Conservation (phyloP, 495 filamentous ascomycete species). For the Tuber calosporum region DNA sequence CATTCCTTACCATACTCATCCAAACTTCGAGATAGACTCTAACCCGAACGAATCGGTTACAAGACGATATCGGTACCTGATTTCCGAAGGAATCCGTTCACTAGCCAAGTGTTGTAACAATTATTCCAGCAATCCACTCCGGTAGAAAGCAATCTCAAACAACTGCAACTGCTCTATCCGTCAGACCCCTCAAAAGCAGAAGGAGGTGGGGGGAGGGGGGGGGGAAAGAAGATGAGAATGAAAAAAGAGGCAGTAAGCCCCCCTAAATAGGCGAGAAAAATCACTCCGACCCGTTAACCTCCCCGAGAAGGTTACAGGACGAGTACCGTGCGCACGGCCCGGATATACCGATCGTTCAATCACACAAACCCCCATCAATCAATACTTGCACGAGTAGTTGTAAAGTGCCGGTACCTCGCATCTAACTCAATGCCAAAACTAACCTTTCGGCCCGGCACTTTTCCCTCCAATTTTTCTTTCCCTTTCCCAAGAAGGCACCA, state of each 20-base stretch:
- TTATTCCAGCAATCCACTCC: not conserved
- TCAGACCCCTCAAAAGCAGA: too few relatives aligned
- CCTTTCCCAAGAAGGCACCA: too few relatives aligned
- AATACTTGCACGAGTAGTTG: too few relatives aligned
- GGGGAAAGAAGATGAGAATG: not conserved
- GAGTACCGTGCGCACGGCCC: not conserved
- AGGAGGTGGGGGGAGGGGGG: too few relatives aligned
- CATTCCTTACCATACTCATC: too few relatives aligned
- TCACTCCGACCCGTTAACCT: not conserved
- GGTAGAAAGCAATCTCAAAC: not conserved
- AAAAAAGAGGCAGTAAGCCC: not conserved
- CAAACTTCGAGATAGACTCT: not conserved
- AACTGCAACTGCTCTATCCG: too few relatives aligned
- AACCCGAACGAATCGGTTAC: not conserved
- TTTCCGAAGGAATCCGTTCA: not conserved
- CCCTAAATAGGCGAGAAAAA: conserved; percentile 5
- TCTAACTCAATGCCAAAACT: not conserved
- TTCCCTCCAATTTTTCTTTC: too few relatives aligned
- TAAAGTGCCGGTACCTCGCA: not conserved
- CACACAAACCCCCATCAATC: not conserved
- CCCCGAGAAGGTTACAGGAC: not conserved
- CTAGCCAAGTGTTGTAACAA: too few relatives aligned
- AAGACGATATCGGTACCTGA: not conserved
- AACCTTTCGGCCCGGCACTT: not conserved
- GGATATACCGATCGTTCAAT: not conserved